Percentiles rank a stretch among this genome's conserved stretches.
Evolutionary conservation across 805 yeast species (phyloP).

Genomic region (Huiozyma naganishii): DNA sequence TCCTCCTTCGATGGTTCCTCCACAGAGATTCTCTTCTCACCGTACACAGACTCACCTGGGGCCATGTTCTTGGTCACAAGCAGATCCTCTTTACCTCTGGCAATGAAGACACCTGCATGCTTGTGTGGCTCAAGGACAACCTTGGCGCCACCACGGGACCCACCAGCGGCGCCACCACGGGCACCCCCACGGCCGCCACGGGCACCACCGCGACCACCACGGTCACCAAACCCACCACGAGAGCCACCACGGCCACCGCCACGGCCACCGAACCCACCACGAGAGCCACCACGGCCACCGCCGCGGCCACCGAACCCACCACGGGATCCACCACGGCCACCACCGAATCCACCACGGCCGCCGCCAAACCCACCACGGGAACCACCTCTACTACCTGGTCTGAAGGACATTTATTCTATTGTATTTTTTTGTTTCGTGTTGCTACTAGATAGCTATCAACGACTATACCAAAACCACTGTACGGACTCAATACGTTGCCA

Average conservation of each 20-base stretch:
- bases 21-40: slow-evolving; percentile 90
- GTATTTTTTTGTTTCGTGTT: no score
- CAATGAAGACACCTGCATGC: slow-evolving; percentile 97
- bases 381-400: slow-evolving; percentile 58
- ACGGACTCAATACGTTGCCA: no score
- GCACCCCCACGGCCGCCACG: slow-evolving; percentile 53
- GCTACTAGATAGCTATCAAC: no score
- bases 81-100: slow-evolving; percentile 98
- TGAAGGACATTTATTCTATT: slow-evolving; percentile 53
- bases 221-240: slow-evolving; percentile 62
- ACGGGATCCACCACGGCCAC: slow-evolving; percentile 54
- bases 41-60: slow-evolving; percentile 97
- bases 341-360: slow-evolving; percentile 47
- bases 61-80: slow-evolving; percentile 93
- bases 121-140: slow-evolving; percentile 97
- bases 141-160: slow-evolving; percentile 87
- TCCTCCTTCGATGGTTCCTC: slow-evolving; percentile 90
- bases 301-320: slow-evolving; percentile 36
- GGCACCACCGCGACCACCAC: slow-evolving; percentile 45
- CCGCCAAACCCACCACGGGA: slow-evolving; percentile 45
- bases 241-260: slow-evolving; percentile 43
- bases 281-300: slow-evolving; percentile 39
- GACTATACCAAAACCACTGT: no score
- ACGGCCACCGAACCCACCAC: slow-evolving; percentile 32
- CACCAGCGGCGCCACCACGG: slow-evolving; percentile 63